Conservation (phyloP, 2,329 filamentous ascomycete species). For the Septoria linicola region DNA sequence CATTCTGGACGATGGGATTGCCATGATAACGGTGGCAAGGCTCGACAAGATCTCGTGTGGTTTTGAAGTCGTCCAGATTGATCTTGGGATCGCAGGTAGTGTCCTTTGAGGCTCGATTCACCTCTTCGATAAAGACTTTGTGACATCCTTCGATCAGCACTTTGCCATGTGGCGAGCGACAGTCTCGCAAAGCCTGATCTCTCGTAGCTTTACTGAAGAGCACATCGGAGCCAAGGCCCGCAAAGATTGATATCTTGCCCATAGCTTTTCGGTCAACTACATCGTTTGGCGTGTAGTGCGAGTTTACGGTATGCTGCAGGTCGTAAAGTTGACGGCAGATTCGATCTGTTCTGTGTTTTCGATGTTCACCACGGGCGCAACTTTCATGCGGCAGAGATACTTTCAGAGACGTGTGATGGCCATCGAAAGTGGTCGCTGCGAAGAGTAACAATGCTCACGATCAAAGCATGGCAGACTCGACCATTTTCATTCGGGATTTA, state of each 20-base stretch:
- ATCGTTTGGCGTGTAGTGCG: neutral
- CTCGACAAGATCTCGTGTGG: constrained; percentile 7
- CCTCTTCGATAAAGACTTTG: constrained; percentile 8
- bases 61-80: constrained; percentile 3
- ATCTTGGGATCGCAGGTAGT: neutral
- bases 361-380: neutral
- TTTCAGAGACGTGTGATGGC: neutral
- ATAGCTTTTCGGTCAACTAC: constrained; percentile 3
- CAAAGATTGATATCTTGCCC: constrained; percentile 13
- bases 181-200: constrained; percentile 4
- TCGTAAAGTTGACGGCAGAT: neutral
- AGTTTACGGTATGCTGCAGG: neutral
- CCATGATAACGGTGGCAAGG: constrained; percentile 6
- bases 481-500: constrained; percentile 9
- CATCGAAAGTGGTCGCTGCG: no score
- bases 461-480: constrained; percentile 4
- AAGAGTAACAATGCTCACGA: neutral
- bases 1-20: constrained; percentile 12
- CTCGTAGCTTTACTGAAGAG: constrained; percentile 13
- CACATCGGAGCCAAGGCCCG: constrained; percentile 17
- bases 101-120: neutral
- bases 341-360: neutral
- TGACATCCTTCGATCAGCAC: constrained; percentile 13
- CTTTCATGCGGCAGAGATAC: neutral
- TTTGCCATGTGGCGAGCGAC: constrained; percentile 10